Evolutionary conservation across 768 basidiomycete species (phyloP).

Genomic region (Mycena sanguinolenta): DNA sequence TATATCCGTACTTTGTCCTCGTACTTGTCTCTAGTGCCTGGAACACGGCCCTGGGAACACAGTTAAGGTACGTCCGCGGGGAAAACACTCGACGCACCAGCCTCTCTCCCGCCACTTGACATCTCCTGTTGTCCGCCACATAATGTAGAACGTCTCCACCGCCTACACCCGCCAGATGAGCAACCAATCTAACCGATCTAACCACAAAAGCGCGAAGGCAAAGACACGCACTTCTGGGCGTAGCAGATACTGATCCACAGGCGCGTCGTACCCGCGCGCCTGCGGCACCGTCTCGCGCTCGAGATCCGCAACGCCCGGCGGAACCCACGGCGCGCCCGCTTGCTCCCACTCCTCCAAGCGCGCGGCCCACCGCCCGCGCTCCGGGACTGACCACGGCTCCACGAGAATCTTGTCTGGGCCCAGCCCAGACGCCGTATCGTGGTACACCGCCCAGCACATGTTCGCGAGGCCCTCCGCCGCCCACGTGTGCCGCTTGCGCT

Average conservation of each 20-base stretch:
- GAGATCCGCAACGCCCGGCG: slow-evolving; percentile 32
- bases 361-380: slow-evolving; percentile 41
- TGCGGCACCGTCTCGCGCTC: slow-evolving; percentile 11
- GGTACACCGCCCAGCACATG: slow-evolving; percentile 63
- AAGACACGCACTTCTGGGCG: slow-evolving; percentile 51
- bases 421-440: slow-evolving; percentile 62
- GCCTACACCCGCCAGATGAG: slow-evolving; percentile 38
- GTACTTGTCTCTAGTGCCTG: slow-evolving; percentile 24
- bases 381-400: slow-evolving; percentile 21
- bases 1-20: slow-evolving; percentile 32
- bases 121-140: slow-evolving; percentile 55
- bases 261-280: slow-evolving; percentile 44
- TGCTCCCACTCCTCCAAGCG: slow-evolving; percentile 46
- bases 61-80: slow-evolving; percentile 51
- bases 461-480: slow-evolving; percentile 62
- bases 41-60: slow-evolving; percentile 37
- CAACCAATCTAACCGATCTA: no score
- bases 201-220: not conserved
- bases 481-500: slow-evolving; percentile 55
- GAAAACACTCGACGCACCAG: slow-evolving; percentile 43
- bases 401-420: slow-evolving; percentile 57
- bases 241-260: slow-evolving; percentile 44
- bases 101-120: slow-evolving; percentile 53
- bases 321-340: slow-evolving; percentile 39
- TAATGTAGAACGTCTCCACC: slow-evolving; percentile 53